These are phyloP conservation scores for Lepraria neglecta DNA, from an alignment of 495 filamentous ascomycete genomes.

Conservation along the genomic window DNA sequence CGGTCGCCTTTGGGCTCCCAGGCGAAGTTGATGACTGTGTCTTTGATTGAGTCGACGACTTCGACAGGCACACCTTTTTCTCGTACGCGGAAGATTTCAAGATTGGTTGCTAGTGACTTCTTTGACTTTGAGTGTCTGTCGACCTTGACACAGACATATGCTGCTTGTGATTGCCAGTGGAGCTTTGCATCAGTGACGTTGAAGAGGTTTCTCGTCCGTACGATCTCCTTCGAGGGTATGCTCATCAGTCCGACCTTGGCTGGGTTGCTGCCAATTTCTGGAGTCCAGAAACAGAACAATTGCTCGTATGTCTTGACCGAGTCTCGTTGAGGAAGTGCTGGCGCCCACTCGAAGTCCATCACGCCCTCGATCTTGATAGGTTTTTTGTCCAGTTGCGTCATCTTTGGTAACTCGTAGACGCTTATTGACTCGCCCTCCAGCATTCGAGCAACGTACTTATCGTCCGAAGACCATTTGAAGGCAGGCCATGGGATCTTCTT, in stretches of 20 bases:
- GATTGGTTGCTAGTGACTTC: slow-evolving; percentile 91
- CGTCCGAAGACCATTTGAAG: slow-evolving; percentile 98
- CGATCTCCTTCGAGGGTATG: slow-evolving; percentile 86
- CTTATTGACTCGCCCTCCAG: slow-evolving; percentile 83
- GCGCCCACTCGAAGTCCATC: slow-evolving; percentile 97
- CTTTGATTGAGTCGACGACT: slow-evolving; percentile 93
- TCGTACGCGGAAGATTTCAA: slow-evolving; percentile 93
- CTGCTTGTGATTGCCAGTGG: slow-evolving; percentile 90
- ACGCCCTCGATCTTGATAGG: slow-evolving; percentile 92
- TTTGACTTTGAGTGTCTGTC: slow-evolving; percentile 98
- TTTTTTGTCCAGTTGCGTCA: slow-evolving; percentile 80
- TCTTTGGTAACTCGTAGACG: slow-evolving; percentile 87
- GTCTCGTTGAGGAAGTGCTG: slow-evolving; percentile 68
- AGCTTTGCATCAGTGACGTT: slow-evolving; percentile 96
- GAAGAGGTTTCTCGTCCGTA: slow-evolving; percentile 92
- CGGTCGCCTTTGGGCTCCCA: slow-evolving; percentile 97
- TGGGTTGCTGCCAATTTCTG: slow-evolving; percentile 97
- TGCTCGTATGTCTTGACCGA: slow-evolving; percentile 87
- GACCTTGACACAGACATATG: slow-evolving; percentile 96
- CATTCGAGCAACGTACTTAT: slow-evolving; percentile 92
- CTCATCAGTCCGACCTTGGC: slow-evolving; percentile 94
- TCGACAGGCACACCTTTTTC: slow-evolving; percentile 98
- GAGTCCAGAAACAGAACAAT: slow-evolving; percentile 96
- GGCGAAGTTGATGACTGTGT: slow-evolving; percentile 97
- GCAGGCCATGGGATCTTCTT: slow-evolving; percentile 96